These are phyloP conservation scores for Zymoseptoria brevis DNA, from an alignment of 2,329 filamentous ascomycete species.

Conservation along the genomic window DNA sequence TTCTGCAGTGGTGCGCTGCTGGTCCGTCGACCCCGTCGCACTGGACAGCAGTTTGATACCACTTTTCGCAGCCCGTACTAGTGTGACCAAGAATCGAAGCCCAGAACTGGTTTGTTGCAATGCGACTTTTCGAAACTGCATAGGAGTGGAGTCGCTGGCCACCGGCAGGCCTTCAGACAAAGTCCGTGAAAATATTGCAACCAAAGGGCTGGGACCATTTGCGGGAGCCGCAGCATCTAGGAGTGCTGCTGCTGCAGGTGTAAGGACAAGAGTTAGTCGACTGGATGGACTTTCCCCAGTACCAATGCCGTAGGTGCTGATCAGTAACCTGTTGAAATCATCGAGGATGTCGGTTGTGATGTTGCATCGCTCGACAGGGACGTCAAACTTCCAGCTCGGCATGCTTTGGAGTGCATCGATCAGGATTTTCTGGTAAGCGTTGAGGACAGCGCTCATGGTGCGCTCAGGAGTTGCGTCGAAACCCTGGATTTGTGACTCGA, in stretches of 20 bases:
- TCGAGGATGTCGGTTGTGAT: conserved; percentile 61
- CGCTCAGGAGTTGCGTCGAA: conserved; percentile 72
- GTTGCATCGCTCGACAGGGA: conserved; percentile 57
- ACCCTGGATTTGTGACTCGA: conserved; percentile 40
- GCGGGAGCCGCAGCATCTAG: conserved; percentile 56
- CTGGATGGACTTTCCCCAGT: conserved; percentile 42
- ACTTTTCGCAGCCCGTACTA: conserved; percentile 15
- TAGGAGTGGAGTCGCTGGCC: conserved; percentile 14
- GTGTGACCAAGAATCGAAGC: conserved; percentile 12
- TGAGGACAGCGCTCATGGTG: conserved; percentile 61
- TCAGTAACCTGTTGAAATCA: conserved; percentile 63
- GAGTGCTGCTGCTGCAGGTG: conserved; percentile 66
- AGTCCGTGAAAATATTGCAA: conserved; percentile 11
- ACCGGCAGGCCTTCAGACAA: conserved; percentile 15
- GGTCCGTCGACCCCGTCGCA: neutral
- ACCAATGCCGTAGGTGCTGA: conserved; percentile 67
- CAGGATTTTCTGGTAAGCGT: conserved; percentile 65
- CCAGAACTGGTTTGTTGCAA: conserved; percentile 13
- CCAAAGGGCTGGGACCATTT: conserved; percentile 11
- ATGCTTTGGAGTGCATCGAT: conserved; percentile 82
- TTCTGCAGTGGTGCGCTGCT: conserved; percentile 1
- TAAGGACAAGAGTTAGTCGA: conserved; percentile 55
- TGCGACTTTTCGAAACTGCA: conserved; percentile 10
- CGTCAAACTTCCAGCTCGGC: conserved; percentile 73
- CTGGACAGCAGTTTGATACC: conserved; percentile 6